phyloP scores from a whole-genome alignment of 768 basidiomycete genomes.

The Cyclocybe cylindracea region DNA sequence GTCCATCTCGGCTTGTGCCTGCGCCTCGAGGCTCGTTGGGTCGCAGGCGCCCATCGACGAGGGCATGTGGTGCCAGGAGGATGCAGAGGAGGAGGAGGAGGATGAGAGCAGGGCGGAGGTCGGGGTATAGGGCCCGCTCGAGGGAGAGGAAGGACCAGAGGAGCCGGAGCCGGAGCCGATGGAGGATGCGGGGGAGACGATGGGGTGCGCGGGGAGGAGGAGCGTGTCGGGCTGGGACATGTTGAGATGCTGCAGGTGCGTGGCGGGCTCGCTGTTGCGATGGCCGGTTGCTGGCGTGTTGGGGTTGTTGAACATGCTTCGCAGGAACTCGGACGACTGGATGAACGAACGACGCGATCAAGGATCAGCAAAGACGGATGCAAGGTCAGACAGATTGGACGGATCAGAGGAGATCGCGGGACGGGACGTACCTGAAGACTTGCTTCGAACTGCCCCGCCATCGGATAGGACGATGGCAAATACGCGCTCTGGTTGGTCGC shows the following conservation, averaged over 20 bases:
- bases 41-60: too few species aligned
- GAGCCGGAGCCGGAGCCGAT: constrained; percentile 44
- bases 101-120: constrained; percentile 26
- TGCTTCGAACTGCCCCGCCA: constrained; percentile 44
- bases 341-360: constrained; percentile 2
- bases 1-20: constrained; percentile 35
- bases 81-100: too few species aligned
- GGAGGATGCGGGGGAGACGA: constrained; percentile 54
- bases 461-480: constrained; percentile 39
- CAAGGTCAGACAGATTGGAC: constrained; percentile 6
- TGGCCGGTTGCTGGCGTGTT: too few species aligned
- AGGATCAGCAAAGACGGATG: neutral
- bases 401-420: constrained; percentile 6
- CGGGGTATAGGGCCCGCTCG: constrained; percentile 53
- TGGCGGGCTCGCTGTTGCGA: constrained; percentile 20
- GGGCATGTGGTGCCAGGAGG: too few species aligned
- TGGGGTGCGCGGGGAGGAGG: constrained; percentile 42
- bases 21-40: constrained; percentile 24
- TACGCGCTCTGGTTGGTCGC: constrained; percentile 39
- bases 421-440: constrained; percentile 40
- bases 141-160: constrained; percentile 53
- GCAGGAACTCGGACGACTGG: constrained; percentile 52
- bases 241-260: constrained; percentile 43
- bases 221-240: constrained; percentile 36
- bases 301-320: constrained; percentile 41